Evolutionary conservation across 1,284 basidiomycete species (phyloP).

Genomic region (Laetiporus sulphureus): DNA sequence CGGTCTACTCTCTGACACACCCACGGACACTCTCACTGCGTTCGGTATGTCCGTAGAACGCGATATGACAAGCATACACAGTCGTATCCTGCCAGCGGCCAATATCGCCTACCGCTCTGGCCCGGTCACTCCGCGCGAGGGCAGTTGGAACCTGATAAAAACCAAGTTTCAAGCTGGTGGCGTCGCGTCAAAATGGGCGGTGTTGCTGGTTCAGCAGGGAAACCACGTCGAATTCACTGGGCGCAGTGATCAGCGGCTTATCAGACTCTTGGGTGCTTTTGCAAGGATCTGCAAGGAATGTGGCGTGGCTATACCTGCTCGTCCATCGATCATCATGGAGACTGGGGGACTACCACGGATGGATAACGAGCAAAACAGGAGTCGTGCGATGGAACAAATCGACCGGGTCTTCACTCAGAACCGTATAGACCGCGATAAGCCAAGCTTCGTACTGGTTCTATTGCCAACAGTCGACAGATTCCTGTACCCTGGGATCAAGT

Average conservation of each 20-base stretch:
- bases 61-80: slow-evolving; percentile 56
- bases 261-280: slow-evolving; percentile 40
- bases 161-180: slow-evolving; percentile 55
- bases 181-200: slow-evolving; percentile 45
- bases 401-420: too few species aligned
- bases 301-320: slow-evolving; percentile 40
- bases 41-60: slow-evolving; percentile 50
- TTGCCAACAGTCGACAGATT: slow-evolving; percentile 56
- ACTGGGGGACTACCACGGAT: slow-evolving; percentile 9
- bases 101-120: slow-evolving; percentile 45
- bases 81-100: slow-evolving; percentile 56
- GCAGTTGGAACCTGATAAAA: slow-evolving; percentile 66
- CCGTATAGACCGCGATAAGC: slow-evolving; percentile 35
- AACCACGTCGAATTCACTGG: slow-evolving; percentile 30
- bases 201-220: slow-evolving; percentile 51
- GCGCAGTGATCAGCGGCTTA: slow-evolving; percentile 34
- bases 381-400: slow-evolving; percentile 35
- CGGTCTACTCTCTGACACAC: slow-evolving; percentile 35
- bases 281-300: slow-evolving; percentile 41
- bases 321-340: slow-evolving; percentile 32
- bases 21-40: slow-evolving; percentile 23
- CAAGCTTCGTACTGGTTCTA: slow-evolving; percentile 57
- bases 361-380: slow-evolving; percentile 34
- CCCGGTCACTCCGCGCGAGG: slow-evolving; percentile 37
- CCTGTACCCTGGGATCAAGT: slow-evolving; percentile 71